These are phyloP conservation scores for Torrubiella hemipterigena DNA, from an alignment of 2,329 filamentous ascomycete genomes.

Conservation along the genomic window DNA sequence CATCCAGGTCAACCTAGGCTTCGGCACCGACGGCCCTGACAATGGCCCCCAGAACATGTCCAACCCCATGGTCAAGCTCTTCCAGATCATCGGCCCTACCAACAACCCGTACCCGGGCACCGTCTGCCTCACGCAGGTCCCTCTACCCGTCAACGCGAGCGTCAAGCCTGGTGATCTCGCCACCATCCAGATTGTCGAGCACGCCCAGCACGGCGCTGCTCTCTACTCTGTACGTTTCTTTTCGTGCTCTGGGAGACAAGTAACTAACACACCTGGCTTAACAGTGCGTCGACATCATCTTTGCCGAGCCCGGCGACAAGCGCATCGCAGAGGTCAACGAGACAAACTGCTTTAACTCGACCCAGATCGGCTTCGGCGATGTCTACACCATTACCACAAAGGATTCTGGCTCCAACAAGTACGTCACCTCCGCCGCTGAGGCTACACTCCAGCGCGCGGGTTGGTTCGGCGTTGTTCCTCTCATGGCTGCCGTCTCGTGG, in stretches of 20 bases:
- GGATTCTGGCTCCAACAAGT: conserved; percentile 21
- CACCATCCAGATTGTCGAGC: conserved; percentile 80
- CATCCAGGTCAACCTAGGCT: conserved; percentile 84
- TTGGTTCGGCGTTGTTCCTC: conserved; percentile 7
- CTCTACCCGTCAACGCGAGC: conserved; percentile 58
- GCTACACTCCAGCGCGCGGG: conserved; percentile 2
- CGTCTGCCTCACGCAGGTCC: conserved; percentile 82
- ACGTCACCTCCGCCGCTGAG: conserved; percentile 3
- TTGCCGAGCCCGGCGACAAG: conserved; percentile 63
- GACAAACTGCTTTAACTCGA: conserved; percentile 83
- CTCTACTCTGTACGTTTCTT: conserved; percentile 59
- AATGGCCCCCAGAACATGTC: conserved; percentile 75
- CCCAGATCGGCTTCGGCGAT: conserved; percentile 61
- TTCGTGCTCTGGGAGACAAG: not conserved
- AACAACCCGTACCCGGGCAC: conserved; percentile 80
- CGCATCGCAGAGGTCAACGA: conserved; percentile 60
- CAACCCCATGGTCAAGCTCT: conserved; percentile 64
- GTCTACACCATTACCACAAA: conserved; percentile 58
- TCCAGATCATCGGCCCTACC: conserved; percentile 71
- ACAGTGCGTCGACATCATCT: conserved; percentile 90
- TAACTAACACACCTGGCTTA: conserved; percentile 2
- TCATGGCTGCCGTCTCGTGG: conserved; percentile 1
- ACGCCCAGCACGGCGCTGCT: conserved; percentile 70
- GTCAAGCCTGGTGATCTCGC: conserved; percentile 76
- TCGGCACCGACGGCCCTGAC: conserved; percentile 55